Evolutionary conservation across 805 yeast species (phyloP).

Genomic region (Monosporozyma servazzii): DNA sequence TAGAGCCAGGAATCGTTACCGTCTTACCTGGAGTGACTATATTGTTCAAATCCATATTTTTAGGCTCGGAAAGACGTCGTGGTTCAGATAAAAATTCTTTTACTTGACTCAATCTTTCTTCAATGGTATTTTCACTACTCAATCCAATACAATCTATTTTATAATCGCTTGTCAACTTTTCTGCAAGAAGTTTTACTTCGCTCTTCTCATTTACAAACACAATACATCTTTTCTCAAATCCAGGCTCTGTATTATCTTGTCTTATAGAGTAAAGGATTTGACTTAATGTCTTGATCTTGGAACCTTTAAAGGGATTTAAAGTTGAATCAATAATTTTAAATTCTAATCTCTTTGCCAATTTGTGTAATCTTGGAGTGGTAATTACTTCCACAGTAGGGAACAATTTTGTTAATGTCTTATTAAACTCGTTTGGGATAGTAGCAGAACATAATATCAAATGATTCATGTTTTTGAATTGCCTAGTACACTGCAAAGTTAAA

Average conservation of each 20-base stretch:
- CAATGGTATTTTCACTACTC: slow-evolving; percentile 54
- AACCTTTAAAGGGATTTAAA: slow-evolving; percentile 72
- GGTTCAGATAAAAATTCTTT: slow-evolving; percentile 60
- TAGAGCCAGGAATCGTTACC: slow-evolving; percentile 28
- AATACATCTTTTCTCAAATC: slow-evolving; percentile 66
- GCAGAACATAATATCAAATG: slow-evolving; percentile 80
- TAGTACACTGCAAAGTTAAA: slow-evolving; percentile 51
- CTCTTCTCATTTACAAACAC: slow-evolving; percentile 76
- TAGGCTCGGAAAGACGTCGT: background rate
- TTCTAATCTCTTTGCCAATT: slow-evolving; percentile 67
- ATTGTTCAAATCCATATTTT: background rate
- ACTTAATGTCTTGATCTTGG: slow-evolving; percentile 74
- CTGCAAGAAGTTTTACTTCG: slow-evolving; percentile 50
- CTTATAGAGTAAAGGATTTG: slow-evolving; percentile 82
- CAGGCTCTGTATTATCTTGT: slow-evolving; percentile 72
- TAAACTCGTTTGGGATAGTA: slow-evolving; percentile 75
- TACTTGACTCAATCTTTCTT: slow-evolving; percentile 50
- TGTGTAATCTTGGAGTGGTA: slow-evolving; percentile 75
- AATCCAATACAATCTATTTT: slow-evolving; percentile 56
- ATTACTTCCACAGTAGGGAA: slow-evolving; percentile 62
- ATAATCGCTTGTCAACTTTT: slow-evolving; percentile 39
- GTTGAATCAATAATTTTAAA: slow-evolving; percentile 70
- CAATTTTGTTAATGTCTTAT: slow-evolving; percentile 44
- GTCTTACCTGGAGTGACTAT: background rate
- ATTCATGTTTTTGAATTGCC: slow-evolving; percentile 41